Base-by-base conservation (phyloP, 441 rosid genomes). In the Gossypium davidsonii region DNA sequence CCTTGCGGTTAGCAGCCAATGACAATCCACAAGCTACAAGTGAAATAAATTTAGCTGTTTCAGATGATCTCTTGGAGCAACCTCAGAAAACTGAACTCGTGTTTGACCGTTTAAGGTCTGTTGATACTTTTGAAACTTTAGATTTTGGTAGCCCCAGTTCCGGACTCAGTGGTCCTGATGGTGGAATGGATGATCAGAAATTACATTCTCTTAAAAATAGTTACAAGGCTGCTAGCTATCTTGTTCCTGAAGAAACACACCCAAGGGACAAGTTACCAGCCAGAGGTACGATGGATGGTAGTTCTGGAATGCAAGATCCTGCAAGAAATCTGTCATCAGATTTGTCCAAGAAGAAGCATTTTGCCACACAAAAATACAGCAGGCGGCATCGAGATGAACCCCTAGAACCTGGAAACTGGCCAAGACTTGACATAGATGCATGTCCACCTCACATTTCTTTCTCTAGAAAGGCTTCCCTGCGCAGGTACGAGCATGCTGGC, bases 151-250 rank as follows among this genome's bases (percentile, higher is more conserved):
- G 80, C 60, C 81, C 82, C 10, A 80, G 79, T 67, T 87, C 91
- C 12, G 89, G 78, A 75, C 70, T 83, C 67, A 78, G 88, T 53
- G 73, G 98, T 76, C 89, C 98, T 1, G 78, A 67, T 77, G 90
- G 87, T 39, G 91, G 82, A 75, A 73, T 73, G 7, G 92, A 84
- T 81, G 90, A 86, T 78, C 77, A 72, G 59, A 70, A 73, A 23
- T 63, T 73, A 14, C 56, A 73, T 67, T 44, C 73, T 55, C 77
- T 65, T 56, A 85, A 77, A 75, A 76, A 60, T 72, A 61, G 78
- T 56, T 60, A 67, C 46, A 70, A 83, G 77, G 75, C 68, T 4
- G 69, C 75, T 31, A 78, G 76, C 59, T 63, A 79, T 12, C 76
- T 72, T 73, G 48, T 78, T 79, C 72, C 82, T 65, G 87, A 73